Conservation (phyloP, 345 rosid genomes). For the Atalantia buxifolia region DNA sequence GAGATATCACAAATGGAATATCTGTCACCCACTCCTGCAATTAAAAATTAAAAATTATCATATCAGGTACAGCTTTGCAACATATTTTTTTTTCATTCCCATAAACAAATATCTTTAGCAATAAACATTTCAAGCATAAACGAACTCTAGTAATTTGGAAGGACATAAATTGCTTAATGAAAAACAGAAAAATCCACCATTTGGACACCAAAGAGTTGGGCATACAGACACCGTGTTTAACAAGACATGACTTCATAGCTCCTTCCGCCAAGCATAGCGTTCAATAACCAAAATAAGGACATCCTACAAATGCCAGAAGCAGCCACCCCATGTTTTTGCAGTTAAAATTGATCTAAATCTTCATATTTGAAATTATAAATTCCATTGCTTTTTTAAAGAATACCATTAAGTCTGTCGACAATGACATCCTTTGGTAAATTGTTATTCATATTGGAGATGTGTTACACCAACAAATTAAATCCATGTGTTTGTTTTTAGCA, state of each 20-base stretch:
- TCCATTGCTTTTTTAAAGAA: not conserved
- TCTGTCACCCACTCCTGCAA: constrained; percentile 96
- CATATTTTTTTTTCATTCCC: not conserved
- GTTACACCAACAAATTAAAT: not conserved
- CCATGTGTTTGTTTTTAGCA: not conserved
- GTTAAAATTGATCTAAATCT: not conserved
- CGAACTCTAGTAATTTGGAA: not conserved
- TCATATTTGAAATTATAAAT: not conserved
- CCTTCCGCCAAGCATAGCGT: not conserved
- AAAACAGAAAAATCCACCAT: not conserved
- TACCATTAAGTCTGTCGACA: not conserved
- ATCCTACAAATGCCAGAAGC: not conserved
- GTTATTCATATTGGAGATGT: not conserved
- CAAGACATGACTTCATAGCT: not conserved
- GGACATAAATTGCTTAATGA: not conserved
- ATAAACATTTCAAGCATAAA: not conserved
- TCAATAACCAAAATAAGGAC: not conserved
- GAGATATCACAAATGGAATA: constrained; percentile 96
- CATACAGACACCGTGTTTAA: not conserved
- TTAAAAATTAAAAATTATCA: constrained; percentile 6
- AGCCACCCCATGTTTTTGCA: not conserved
- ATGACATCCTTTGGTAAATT: not conserved
- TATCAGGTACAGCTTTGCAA: not conserved
- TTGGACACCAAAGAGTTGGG: not conserved
- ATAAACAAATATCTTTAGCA: not conserved